Conservation (phyloP, 257 asterid species). For the Scutellaria barbata region DNA sequence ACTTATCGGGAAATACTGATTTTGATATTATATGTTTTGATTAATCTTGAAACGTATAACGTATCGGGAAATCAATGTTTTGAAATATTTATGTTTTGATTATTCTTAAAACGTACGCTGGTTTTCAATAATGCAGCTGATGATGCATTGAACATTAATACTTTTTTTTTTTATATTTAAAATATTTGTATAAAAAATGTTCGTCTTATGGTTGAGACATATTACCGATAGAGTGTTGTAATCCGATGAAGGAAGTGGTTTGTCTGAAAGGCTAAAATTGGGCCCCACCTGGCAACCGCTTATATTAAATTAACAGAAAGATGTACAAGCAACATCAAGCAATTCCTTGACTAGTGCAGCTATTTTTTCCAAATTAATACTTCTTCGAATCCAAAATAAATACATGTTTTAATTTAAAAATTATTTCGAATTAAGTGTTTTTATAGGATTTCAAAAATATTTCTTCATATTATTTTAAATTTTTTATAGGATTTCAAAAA, state of each 20-base stretch:
- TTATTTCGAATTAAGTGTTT: too few species aligned
- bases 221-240: not conserved
- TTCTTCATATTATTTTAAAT: too few species aligned
- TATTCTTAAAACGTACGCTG: not conserved
- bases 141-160: not conserved
- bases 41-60: not conserved
- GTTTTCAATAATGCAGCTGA: not conserved
- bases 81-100: not conserved
- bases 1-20: not conserved
- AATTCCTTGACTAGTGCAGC: not conserved
- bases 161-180: not conserved
- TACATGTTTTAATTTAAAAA: too few species aligned
- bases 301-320: not conserved
- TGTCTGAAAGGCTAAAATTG: not conserved
- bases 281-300: slow-evolving; percentile 1
- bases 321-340: not conserved
- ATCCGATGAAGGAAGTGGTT: not conserved
- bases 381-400: too few species aligned
- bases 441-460: too few species aligned
- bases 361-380: too few species aligned
- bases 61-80: not conserved
- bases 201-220: slow-evolving; percentile 12
- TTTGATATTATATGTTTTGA: not conserved
- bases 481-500: too few species aligned
- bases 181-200: not conserved